phyloP scores from a whole-genome alignment of 768 basidiomycete species.

The Podaxis mareebaensis region DNA sequence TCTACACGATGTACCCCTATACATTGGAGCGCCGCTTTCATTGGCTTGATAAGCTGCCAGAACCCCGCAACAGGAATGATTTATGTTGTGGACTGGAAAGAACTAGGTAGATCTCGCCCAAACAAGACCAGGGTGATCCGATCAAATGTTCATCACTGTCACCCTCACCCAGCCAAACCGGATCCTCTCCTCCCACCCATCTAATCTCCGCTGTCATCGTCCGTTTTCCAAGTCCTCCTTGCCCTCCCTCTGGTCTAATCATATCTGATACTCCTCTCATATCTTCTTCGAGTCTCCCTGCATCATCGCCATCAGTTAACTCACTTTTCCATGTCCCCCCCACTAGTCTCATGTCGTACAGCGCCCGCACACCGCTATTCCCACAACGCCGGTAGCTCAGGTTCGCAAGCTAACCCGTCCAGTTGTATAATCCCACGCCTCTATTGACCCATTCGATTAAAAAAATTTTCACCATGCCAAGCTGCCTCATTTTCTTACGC shows the following conservation, averaged over 20 bases:
- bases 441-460: not conserved
- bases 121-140: conserved; percentile 14
- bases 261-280: not conserved
- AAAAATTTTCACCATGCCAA: conserved; percentile 2
- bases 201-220: conserved; percentile 17
- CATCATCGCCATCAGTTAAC: not conserved
- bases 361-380: not conserved
- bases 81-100: not conserved
- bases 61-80: not conserved
- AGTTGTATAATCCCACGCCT: not conserved
- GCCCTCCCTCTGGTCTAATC: not conserved
- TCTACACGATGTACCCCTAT: too few relatives aligned
- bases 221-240: not conserved
- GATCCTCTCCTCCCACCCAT: conserved; percentile 11
- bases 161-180: conserved; percentile 10
- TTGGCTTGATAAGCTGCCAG: not conserved
- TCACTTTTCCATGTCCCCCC: not conserved
- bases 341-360: not conserved
- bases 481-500: conserved; percentile 5
- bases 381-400: conserved; percentile 3
- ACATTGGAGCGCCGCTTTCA: too few relatives aligned
- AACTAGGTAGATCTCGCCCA: not conserved
- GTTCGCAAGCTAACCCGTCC: not conserved
- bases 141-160: conserved; percentile 13
- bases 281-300: not conserved